These are phyloP conservation scores for Solioccasus polychromus DNA, from an alignment of 768 basidiomycete species.

Conservation along the genomic window DNA sequence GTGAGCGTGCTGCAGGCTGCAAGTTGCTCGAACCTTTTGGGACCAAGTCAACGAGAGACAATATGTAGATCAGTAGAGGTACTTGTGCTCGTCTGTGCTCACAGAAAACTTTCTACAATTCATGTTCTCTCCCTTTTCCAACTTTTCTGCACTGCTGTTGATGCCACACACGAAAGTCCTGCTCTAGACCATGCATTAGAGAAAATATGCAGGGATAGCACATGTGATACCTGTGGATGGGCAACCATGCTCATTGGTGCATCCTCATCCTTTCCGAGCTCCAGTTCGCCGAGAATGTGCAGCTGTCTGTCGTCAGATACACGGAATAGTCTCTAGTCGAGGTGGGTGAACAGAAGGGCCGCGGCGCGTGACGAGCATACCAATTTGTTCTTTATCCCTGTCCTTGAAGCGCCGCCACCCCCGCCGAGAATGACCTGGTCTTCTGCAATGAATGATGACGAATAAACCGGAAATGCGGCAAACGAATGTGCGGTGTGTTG, in stretches of 20 bases:
- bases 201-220: neutral
- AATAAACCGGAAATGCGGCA: constrained; percentile 85
- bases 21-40: constrained; percentile 22
- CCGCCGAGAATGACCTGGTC: constrained; percentile 79
- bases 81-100: constrained; percentile 52
- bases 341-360: constrained; percentile 6
- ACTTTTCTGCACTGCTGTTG: constrained; percentile 67
- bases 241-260: constrained; percentile 95
- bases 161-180: constrained; percentile 78
- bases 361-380: constrained; percentile 35
- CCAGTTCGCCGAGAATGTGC: constrained; percentile 60
- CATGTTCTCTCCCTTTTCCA: constrained; percentile 69
- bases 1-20: constrained; percentile 60
- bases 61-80: constrained; percentile 17
- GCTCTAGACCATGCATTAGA: constrained; percentile 29
- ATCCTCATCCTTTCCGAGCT: constrained; percentile 81
- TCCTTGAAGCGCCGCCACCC: constrained; percentile 82
- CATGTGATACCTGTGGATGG: constrained; percentile 48
- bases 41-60: constrained; percentile 9
- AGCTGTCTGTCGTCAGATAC: constrained; percentile 53
- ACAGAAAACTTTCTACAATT: constrained; percentile 77
- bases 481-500: constrained; percentile 77
- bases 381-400: constrained; percentile 92
- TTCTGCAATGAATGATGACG: constrained; percentile 74
- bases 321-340: constrained; percentile 62